Conservation (phyloP, 352 stramenopile genomes). For the Plasmopara muralis region DNA sequence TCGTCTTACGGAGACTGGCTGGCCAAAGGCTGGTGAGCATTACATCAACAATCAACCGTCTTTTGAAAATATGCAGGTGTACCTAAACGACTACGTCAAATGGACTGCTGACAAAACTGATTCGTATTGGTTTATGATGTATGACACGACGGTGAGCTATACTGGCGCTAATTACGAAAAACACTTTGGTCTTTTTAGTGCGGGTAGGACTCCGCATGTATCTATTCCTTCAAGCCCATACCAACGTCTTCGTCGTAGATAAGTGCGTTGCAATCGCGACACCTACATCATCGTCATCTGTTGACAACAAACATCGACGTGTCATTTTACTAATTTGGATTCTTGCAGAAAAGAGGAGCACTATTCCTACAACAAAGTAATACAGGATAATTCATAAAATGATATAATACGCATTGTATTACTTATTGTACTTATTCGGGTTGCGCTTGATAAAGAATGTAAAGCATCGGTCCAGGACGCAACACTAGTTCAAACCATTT, state of each 20-base stretch:
- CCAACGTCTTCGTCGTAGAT: constrained; percentile 5
- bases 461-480: too few relatives aligned
- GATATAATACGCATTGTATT: too few relatives aligned
- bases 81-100: constrained; percentile 35
- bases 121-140: constrained; percentile 61
- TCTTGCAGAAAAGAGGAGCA: too few relatives aligned
- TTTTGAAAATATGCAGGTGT: constrained; percentile 34
- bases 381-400: too few relatives aligned
- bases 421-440: too few relatives aligned
- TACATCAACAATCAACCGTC: constrained; percentile 30
- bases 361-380: too few relatives aligned
- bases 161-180: constrained; percentile 37
- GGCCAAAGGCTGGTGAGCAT: constrained; percentile 25
- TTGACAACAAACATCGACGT: too few relatives aligned
- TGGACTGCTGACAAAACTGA: constrained; percentile 17
- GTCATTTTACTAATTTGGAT: too few relatives aligned
- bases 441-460: too few relatives aligned
- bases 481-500: too few relatives aligned
- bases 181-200: constrained; percentile 42
- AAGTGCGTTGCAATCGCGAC: background rate
- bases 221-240: constrained; percentile 8
- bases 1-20: constrained; percentile 47
- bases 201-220: constrained; percentile 32
- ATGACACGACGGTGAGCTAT: constrained; percentile 43
- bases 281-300: too few relatives aligned